phyloP scores from a whole-genome alignment of 345 rosid genomes.

The Arabis hirsuta region DNA sequence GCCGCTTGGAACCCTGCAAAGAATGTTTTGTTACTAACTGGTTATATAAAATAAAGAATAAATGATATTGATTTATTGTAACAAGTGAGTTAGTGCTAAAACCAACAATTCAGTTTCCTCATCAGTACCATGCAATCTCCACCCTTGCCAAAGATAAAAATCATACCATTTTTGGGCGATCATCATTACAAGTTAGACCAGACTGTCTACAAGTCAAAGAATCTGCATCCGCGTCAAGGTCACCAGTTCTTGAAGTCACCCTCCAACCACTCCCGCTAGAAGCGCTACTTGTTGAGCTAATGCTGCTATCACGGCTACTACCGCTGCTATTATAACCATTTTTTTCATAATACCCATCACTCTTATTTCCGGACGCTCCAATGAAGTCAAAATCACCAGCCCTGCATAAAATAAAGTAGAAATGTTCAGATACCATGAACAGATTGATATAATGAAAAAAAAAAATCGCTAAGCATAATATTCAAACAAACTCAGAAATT shows the following conservation, averaged over 20 bases:
- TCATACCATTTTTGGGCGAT: constrained; percentile 70
- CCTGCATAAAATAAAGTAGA: constrained; percentile 52
- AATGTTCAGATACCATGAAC: constrained; percentile 31
- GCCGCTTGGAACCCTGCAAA: constrained; percentile 85
- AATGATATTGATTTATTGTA: not conserved
- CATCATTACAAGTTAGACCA: constrained; percentile 80
- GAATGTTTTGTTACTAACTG: constrained; percentile 31
- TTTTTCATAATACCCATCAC: constrained; percentile 58
- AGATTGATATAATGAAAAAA: constrained; percentile 22
- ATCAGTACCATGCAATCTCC: constrained; percentile 23
- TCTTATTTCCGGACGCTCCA: constrained; percentile 71
- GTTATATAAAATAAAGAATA: constrained; percentile 9
- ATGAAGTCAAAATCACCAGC: constrained; percentile 65
- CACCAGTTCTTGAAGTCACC: constrained; percentile 71
- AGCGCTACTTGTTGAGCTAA: constrained; percentile 86
- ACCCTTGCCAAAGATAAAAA: constrained; percentile 35
- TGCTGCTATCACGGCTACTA: constrained; percentile 92
- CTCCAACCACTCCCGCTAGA: constrained; percentile 87
- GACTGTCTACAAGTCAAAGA: constrained; percentile 91
- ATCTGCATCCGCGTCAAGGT: constrained; percentile 99
- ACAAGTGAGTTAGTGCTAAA: not conserved
- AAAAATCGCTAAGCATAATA: not conserved
- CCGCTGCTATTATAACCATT: constrained; percentile 84
- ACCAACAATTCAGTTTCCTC: constrained; percentile 9
- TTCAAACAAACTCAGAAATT: constrained; percentile 22